Evolutionary conservation across 352 stramenopile genomes (phyloP).

Genomic region (Phytophthora cactorum): DNA sequence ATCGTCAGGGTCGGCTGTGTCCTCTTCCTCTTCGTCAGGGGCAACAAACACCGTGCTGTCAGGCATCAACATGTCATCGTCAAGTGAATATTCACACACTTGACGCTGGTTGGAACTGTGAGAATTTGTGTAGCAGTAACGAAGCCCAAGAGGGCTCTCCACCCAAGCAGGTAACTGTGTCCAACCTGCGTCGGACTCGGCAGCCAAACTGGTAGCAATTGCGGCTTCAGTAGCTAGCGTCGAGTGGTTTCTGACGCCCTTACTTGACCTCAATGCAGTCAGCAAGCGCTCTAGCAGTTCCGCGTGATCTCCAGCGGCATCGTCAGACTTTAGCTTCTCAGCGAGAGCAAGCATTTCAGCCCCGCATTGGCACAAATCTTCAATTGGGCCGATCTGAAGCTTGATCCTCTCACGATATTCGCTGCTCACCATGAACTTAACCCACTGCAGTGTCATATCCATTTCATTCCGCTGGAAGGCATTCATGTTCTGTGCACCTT

Average conservation of each 20-base stretch:
- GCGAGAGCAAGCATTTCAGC: conserved; percentile 58
- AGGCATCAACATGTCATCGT: conserved; percentile 49
- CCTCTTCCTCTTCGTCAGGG: conserved; percentile 30
- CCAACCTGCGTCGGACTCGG: conserved; percentile 34
- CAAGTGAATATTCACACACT: conserved; percentile 50
- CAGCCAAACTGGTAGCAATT: conserved; percentile 26
- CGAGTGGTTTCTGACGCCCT: conserved; percentile 57
- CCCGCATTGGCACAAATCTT: conserved; percentile 66
- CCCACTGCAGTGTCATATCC: conserved; percentile 56
- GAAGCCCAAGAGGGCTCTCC: conserved; percentile 53
- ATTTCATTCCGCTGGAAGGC: conserved; percentile 27
- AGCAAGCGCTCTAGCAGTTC: conserved; percentile 47
- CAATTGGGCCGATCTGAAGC: conserved; percentile 61
- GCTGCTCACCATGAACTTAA: conserved; percentile 69
- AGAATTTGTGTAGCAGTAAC: conserved; percentile 39
- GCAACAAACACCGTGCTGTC: conserved; percentile 42
- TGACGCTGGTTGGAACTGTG: conserved; percentile 28
- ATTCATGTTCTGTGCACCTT: conserved; percentile 6
- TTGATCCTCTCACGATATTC: conserved; percentile 71
- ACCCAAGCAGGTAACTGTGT: conserved; percentile 45
- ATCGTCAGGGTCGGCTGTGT: conserved; percentile 30
- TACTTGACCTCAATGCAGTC: conserved; percentile 48
- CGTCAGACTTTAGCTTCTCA: conserved; percentile 35
- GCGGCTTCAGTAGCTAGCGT: conserved; percentile 33
- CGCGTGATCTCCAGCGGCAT: conserved; percentile 1